Evolutionary conservation across 352 stramenopile genomes (phyloP).

Genomic region (Phytophthora pistaciae): DNA sequence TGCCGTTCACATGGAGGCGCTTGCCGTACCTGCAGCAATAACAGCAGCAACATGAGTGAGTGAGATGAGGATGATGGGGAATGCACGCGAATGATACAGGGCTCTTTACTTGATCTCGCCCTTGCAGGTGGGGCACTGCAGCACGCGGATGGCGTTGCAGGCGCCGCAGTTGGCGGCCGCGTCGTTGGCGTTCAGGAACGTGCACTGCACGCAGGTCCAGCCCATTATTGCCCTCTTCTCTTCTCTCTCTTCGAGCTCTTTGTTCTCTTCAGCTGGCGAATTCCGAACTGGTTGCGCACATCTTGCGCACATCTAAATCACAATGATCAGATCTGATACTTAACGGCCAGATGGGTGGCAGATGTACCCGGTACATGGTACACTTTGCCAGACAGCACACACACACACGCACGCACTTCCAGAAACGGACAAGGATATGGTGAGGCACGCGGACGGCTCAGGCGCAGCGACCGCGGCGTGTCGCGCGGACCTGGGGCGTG

Average conservation of each 20-base stretch:
- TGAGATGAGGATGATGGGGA: not conserved
- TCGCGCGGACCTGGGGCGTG: not conserved
- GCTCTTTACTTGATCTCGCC: slow-evolving; percentile 40
- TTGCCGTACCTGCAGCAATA: slow-evolving; percentile 40
- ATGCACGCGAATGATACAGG: slow-evolving; percentile 14
- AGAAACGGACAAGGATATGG: slow-evolving; percentile 38
- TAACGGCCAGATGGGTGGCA: not conserved
- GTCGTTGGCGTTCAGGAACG: slow-evolving; percentile 53
- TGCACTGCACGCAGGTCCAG: slow-evolving; percentile 58
- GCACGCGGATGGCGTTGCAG: slow-evolving; percentile 52
- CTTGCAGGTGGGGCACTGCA: slow-evolving; percentile 49
- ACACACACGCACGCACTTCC: not conserved
- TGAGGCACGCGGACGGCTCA: slow-evolving; percentile 10
- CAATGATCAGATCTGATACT: not conserved
- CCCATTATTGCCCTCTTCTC: slow-evolving; percentile 14
- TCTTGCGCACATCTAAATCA: not conserved
- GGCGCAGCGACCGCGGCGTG: not conserved
- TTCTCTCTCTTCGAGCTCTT: too few relatives aligned
- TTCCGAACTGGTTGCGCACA: slow-evolving; percentile 17
- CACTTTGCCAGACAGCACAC: not conserved
- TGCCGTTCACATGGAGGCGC: slow-evolving; percentile 48
- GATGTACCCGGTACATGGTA: not conserved
- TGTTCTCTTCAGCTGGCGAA: slow-evolving; percentile 24
- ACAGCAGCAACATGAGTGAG: not conserved
- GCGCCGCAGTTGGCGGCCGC: slow-evolving; percentile 41